phyloP scores from a whole-genome alignment of 108 stramenopile genomes.

The Bacterosira constricta region DNA sequence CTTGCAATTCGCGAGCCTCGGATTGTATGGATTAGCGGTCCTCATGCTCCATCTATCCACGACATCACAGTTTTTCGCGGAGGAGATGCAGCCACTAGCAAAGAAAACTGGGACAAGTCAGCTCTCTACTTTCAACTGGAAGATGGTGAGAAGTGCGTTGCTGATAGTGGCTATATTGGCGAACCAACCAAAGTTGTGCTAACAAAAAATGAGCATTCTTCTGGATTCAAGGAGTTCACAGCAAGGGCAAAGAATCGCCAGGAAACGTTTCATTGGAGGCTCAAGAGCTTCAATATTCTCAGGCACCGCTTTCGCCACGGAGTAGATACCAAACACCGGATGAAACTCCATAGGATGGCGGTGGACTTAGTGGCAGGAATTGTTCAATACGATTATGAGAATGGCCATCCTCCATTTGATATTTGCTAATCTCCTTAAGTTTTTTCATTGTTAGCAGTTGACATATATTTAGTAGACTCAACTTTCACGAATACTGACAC shows the following conservation, averaged over 20 bases:
- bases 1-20: neutral
- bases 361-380: neutral
- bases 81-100: neutral
- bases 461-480: too few species aligned
- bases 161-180: constrained; percentile 1
- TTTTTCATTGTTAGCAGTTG: too few species aligned
- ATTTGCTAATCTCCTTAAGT: too few species aligned
- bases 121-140: constrained; percentile 5
- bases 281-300: constrained; percentile 43
- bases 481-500: too few species aligned
- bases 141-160: neutral
- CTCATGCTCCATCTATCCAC: constrained; percentile 2
- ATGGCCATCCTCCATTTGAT: constrained; percentile 9
- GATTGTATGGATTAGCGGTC: constrained; percentile 8
- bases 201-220: neutral
- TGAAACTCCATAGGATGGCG: constrained; percentile 2
- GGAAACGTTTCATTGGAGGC: constrained; percentile 48
- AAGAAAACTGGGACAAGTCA: neutral
- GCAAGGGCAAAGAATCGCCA: constrained; percentile 28
- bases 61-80: constrained; percentile 2
- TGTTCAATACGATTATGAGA: constrained; percentile 14
- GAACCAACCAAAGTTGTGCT: neutral
- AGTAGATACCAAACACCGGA: neutral
- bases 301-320: constrained; percentile 21
- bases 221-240: neutral